Percentiles rank a stretch among this genome's conserved stretches.
Evolutionary conservation across 139 green algal genomes (phyloP).

Genomic region (Closterium sp.): DNA sequence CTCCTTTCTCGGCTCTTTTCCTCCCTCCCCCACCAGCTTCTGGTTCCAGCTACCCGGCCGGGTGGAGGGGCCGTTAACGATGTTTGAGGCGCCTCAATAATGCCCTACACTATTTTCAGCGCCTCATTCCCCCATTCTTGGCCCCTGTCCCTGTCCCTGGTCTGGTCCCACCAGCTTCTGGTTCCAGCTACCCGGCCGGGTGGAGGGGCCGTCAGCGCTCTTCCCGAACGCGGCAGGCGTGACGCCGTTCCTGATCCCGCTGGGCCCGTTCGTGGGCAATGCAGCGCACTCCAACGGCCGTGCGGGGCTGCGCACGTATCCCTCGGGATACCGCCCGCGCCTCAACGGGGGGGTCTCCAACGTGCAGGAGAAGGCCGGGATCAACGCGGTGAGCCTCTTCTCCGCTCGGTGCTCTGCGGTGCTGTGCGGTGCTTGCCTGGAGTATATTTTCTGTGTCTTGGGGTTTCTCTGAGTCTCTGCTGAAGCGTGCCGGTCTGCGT

Average conservation of each 20-base stretch:
- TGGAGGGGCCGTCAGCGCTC: not conserved
- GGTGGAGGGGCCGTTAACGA: conserved; percentile 4
- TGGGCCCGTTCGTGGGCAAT: conserved; percentile 37
- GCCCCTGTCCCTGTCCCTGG: no score
- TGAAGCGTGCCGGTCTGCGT: no score
- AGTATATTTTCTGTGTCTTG: no score
- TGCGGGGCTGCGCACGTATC: conserved; percentile 37
- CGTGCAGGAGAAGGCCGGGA: not conserved
- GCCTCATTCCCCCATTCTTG: no score
- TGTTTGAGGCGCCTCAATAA: no score
- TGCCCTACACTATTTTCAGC: no score
- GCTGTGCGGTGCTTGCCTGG: not conserved
- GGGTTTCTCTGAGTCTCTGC: no score
- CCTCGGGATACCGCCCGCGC: conserved; percentile 10
- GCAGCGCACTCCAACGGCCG: conserved; percentile 37
- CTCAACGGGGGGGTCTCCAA: conserved; percentile 4
- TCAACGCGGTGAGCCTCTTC: conserved; percentile 25
- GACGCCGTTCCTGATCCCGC: conserved; percentile 3
- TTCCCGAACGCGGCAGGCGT: not conserved
- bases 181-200: conserved; percentile 8
- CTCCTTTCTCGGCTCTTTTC: not conserved
- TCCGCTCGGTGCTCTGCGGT: not conserved
- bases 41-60: conserved; percentile 8
- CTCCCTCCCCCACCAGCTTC: not conserved
- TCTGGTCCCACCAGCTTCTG: not conserved